Percentiles rank a stretch among this genome's conserved stretches.
Conservation (phyloP, 225 moss, liverwort and hornwort genomes). For the Polytrichum formosum region DNA sequence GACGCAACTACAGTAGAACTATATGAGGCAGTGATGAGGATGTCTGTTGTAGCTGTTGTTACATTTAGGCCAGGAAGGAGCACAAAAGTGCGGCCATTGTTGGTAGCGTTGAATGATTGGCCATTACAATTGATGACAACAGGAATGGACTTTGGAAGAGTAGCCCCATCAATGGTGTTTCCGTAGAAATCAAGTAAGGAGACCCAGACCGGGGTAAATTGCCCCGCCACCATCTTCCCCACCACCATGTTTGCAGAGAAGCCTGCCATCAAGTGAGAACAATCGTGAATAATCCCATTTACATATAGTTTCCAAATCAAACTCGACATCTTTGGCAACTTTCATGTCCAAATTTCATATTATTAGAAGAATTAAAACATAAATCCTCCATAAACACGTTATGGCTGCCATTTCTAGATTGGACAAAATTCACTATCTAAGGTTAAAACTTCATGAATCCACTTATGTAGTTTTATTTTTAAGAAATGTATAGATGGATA, state of each 20-base stretch:
- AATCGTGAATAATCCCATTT: too few species aligned
- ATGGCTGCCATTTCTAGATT: too few species aligned
- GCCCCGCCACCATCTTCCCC: constrained; percentile 24
- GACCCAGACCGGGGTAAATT: constrained; percentile 25
- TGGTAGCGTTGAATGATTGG: constrained; percentile 10
- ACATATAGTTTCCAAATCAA: too few species aligned
- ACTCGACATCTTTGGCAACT: too few species aligned
- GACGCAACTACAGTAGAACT: constrained; percentile 15
- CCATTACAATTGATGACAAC: constrained; percentile 25
- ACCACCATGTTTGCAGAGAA: constrained; percentile 29
- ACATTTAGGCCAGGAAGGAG: constrained; percentile 20
- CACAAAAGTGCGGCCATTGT: constrained; percentile 18
- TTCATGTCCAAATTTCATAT: too few species aligned
- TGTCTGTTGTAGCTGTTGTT: constrained; percentile 14
- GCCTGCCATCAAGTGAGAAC: not conserved
- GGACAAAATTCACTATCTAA: too few species aligned
- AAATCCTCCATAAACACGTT: too few species aligned
- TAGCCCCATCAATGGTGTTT: constrained; percentile 31
- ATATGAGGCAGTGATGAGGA: constrained; percentile 18
- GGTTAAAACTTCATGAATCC: too few species aligned
- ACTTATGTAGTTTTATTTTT: too few species aligned
- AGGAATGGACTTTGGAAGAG: constrained; percentile 2
- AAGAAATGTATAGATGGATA: too few species aligned
- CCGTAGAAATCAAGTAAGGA: constrained; percentile 17
- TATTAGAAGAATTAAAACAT: too few species aligned